Evolutionary conservation across 2,329 filamentous ascomycete genomes (phyloP), one percentile per base, ranked within the genome.

Genomic region (Venturia oleaginea): DNA sequence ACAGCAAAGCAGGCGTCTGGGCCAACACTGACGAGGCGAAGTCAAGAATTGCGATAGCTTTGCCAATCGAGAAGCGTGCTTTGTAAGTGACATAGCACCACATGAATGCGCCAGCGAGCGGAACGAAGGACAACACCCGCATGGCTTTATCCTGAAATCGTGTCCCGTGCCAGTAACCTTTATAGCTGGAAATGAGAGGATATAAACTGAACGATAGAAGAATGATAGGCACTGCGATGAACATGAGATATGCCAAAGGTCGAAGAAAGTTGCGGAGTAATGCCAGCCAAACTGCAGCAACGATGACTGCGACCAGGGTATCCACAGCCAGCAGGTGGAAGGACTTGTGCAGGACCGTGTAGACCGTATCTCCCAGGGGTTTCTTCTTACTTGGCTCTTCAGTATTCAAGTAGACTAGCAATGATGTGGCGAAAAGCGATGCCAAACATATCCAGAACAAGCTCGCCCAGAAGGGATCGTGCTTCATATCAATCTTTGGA

Each of bases 391-490:
- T 79, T 0, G 87, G 79, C 22, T 89, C 86, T 19, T 65, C 64
- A 1, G 93, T 97, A 72, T 97, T 91, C 48, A 99, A 82, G 80
- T 90, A 95, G 30, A 96, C 89, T 17, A 99, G 82, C 67, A 96
- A 86, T 71, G 92, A 95, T 0, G 92, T 93, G 15, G 93, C 90
- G 71, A 97, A 84, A 72, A 97, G 84, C 46, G 88, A 89, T 57
- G 90, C 92, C 63, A 96, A 78, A 40, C 86, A 86, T 70, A 97
- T 94, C 59, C 96, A 78, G 74, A 92, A 99, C 54, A 97, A 81
- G 76, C 91, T 92, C 4, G 90, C 91, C 82, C 94, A 99, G 77
- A 97, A 96, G 5, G 87, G 82, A 75, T 99, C 94, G 74, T 97
- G 91, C 66, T 91, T 91, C 71, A 92, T 88, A 61, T 83, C 82